Conservation (phyloP, 2,329 filamentous ascomycete species). For the Cytospora piceicola region DNA sequence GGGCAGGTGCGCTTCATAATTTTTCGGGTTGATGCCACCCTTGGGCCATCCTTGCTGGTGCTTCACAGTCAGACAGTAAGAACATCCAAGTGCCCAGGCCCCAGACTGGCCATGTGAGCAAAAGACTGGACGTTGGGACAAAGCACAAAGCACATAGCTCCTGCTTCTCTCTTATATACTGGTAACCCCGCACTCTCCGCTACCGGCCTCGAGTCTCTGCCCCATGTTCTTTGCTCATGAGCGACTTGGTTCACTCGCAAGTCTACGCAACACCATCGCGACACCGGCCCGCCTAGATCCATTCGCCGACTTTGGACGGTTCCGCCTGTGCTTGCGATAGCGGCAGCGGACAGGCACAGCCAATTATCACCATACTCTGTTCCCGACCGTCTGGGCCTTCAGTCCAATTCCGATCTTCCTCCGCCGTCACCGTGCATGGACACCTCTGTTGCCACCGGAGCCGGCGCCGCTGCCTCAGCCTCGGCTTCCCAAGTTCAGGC, state of each 20-base stretch:
- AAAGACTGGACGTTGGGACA: constrained; percentile 2
- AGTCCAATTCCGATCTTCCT: constrained; percentile 11
- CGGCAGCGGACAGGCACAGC: constrained; percentile 11
- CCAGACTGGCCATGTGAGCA: neutral
- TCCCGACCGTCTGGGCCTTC: constrained; percentile 6
- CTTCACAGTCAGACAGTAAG: constrained; percentile 7
- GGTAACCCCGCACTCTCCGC: constrained; percentile 31
- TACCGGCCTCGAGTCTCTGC: constrained; percentile 24
- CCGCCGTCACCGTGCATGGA: constrained; percentile 38
- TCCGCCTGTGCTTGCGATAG: constrained; percentile 21
- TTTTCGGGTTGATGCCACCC: constrained; percentile 16
- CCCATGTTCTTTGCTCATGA: constrained; percentile 25
- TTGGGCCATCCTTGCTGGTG: neutral
- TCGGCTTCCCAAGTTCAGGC: constrained; percentile 14
- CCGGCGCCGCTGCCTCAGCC: constrained; percentile 37
- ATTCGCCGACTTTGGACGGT: constrained; percentile 24
- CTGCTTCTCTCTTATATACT: constrained; percentile 18
- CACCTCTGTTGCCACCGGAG: constrained; percentile 41
- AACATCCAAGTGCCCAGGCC: constrained; percentile 4
- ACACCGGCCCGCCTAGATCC: constrained; percentile 30
- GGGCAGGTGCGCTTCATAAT: constrained; percentile 26
- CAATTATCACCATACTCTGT: neutral
- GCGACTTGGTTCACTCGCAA: constrained; percentile 19
- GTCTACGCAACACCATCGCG: constrained; percentile 28
- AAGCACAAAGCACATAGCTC: neutral